A percentile compares a stretch with the other conserved stretches of the same genome.
Evolutionary conservation across 495 filamentous ascomycete species (phyloP).

Genomic region (Bombardia bombarda): DNA sequence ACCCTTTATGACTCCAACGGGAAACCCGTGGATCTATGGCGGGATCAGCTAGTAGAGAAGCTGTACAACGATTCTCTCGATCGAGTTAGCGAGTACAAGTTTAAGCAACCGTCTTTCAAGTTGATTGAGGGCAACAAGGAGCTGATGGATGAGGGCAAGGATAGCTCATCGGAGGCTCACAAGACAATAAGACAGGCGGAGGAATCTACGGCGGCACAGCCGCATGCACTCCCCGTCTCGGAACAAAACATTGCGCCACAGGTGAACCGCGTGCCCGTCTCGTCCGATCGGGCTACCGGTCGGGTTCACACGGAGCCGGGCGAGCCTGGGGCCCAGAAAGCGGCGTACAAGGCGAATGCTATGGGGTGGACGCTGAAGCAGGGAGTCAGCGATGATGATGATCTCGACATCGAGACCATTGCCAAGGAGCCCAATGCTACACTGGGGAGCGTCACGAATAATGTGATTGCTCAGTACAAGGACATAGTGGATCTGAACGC

Average conservation of each 20-base stretch:
- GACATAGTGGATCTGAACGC: slow-evolving; percentile 72
- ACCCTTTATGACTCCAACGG: slow-evolving; percentile 89
- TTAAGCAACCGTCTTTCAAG: slow-evolving; percentile 55
- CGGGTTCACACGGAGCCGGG: slow-evolving; percentile 51
- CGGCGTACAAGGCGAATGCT: slow-evolving; percentile 57
- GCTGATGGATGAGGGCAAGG: slow-evolving; percentile 74
- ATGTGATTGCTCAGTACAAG: slow-evolving; percentile 80
- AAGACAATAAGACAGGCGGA: slow-evolving; percentile 67
- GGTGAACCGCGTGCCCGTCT: slow-evolving; percentile 48
- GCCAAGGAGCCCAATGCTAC: slow-evolving; percentile 56
- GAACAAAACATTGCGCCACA: slow-evolving; percentile 39
- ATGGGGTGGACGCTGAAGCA: slow-evolving; percentile 78
- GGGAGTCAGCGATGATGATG: slow-evolving; percentile 52
- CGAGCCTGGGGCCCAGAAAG: slow-evolving; percentile 49
- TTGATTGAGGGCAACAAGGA: slow-evolving; percentile 80
- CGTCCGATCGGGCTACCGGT: slow-evolving; percentile 52
- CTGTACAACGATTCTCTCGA: slow-evolving; percentile 93
- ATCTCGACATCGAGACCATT: slow-evolving; percentile 65
- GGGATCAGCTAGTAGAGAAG: slow-evolving; percentile 76
- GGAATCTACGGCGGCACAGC: slow-evolving; percentile 40
- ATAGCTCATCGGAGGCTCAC: slow-evolving; percentile 62
- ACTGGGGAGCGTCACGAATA: slow-evolving; percentile 82
- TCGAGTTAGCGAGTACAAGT: slow-evolving; percentile 80
- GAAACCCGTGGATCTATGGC: slow-evolving; percentile 64
- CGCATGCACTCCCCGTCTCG: slow-evolving; percentile 36